These are phyloP conservation scores for Ophiocordyceps camponoti-leonardi DNA, from an alignment of 2,329 filamentous ascomycete species.

Conservation along the genomic window DNA sequence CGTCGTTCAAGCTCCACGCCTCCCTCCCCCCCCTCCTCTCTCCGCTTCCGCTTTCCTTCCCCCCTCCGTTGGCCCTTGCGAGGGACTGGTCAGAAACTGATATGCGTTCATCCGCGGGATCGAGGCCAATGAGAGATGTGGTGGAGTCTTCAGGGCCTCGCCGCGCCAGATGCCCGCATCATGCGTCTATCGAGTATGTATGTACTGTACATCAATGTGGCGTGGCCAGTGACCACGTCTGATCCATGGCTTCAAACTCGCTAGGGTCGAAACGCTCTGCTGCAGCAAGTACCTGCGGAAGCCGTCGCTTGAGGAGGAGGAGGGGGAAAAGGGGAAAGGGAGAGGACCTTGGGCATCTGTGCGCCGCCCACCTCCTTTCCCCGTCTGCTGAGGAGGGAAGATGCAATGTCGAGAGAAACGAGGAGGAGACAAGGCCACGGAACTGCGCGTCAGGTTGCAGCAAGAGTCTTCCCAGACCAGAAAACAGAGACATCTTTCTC, in stretches of 20 bases:
- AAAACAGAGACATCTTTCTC: not conserved
- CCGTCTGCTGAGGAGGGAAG: not conserved
- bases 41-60: not conserved
- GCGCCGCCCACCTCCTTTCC: too few relatives aligned
- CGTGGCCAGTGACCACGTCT: not conserved
- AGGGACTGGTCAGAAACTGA: constrained; percentile 26
- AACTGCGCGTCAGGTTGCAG: too few relatives aligned
- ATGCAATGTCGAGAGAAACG: not conserved
- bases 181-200: not conserved
- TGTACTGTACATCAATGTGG: not conserved
- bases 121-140: constrained; percentile 16
- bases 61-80: constrained; percentile 8
- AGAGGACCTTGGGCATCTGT: not conserved
- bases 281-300: not conserved
- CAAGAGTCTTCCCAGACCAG: too few relatives aligned
- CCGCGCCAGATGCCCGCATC: not conserved
- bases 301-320: not conserved
- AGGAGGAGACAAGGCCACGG: too few relatives aligned
- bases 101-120: constrained; percentile 33
- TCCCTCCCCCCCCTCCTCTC: constrained; percentile 5
- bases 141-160: not conserved
- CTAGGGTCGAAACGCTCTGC: not conserved
- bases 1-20: constrained; percentile 9
- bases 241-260: not conserved
- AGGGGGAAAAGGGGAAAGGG: not conserved